Conservation (phyloP, 345 rosid species). For the Trapa incisa region DNA sequence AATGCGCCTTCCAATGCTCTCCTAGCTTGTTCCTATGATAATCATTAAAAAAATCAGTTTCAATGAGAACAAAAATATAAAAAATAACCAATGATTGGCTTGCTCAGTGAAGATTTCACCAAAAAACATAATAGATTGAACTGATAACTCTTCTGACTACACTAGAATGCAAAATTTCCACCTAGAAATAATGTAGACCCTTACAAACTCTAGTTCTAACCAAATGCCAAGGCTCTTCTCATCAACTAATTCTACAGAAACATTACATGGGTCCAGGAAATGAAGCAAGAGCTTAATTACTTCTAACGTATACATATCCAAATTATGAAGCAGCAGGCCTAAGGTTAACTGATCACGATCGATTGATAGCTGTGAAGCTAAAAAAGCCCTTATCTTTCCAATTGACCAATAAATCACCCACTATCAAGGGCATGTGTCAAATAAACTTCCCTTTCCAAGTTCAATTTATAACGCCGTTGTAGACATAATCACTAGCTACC, state of each 20-base stretch:
- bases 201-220: not conserved
- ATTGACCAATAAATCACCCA: no score
- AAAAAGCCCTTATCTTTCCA: no score
- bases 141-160: not conserved
- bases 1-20: conserved; percentile 82
- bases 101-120: not conserved
- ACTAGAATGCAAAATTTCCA: not conserved
- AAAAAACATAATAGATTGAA: not conserved
- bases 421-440: no score
- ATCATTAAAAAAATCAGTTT: not conserved
- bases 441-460: not conserved
- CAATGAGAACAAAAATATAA: not conserved
- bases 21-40: conserved; percentile 68
- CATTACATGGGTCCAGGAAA: not conserved
- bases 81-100: not conserved
- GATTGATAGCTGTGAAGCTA: not conserved
- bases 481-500: not conserved
- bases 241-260: not conserved
- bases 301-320: not conserved
- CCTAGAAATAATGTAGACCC: not conserved
- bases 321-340: not conserved
- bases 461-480: not conserved
- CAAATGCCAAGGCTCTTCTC: not conserved
- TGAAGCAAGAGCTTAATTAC: not conserved
- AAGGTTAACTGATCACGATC: not conserved